phyloP scores from a whole-genome alignment of 192 early-diverging fungal species.

The Fimicolochytrium jonesii region DNA sequence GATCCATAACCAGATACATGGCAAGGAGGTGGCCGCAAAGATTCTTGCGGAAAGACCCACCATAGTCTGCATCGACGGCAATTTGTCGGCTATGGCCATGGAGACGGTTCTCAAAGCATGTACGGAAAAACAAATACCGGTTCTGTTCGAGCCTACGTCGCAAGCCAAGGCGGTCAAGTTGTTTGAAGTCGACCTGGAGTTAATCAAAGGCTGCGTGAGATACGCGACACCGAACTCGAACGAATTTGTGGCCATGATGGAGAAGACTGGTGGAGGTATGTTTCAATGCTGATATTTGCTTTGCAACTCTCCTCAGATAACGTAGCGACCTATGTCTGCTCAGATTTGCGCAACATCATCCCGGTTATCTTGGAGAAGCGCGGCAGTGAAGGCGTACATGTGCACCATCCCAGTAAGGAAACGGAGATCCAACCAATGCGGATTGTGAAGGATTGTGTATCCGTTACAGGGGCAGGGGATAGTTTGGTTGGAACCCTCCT shows the following conservation, averaged over 20 bases:
- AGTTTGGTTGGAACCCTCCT: conserved; percentile 39
- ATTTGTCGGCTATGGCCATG: conserved; percentile 50
- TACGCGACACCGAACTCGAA: conserved; percentile 70
- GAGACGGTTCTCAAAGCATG: conserved; percentile 34
- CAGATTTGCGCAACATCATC: conserved; percentile 44
- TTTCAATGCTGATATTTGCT: no score
- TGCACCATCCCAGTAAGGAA: conserved; percentile 22
- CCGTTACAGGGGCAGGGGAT: conserved; percentile 78
- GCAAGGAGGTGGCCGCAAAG: background rate
- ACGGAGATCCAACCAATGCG: conserved; percentile 19
- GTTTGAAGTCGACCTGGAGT: conserved; percentile 1
- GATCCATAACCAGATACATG: conserved; percentile 58
- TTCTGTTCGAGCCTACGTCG: conserved; percentile 92
- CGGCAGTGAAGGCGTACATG: conserved; percentile 59
- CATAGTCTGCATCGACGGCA: conserved; percentile 73
- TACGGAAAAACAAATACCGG: conserved; percentile 25
- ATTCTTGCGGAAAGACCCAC: conserved; percentile 39
- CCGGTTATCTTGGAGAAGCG: conserved; percentile 63
- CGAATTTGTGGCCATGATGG: conserved; percentile 63
- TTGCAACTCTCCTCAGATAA: background rate
- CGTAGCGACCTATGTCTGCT: conserved; percentile 25
- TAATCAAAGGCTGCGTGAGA: conserved; percentile 27
- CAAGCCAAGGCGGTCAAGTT: conserved; percentile 69
- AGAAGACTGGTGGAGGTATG: no score
- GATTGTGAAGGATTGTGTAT: conserved; percentile 34